phyloP scores from a whole-genome alignment of 805 yeast species.

The Peterozyma xylosa region DNA sequence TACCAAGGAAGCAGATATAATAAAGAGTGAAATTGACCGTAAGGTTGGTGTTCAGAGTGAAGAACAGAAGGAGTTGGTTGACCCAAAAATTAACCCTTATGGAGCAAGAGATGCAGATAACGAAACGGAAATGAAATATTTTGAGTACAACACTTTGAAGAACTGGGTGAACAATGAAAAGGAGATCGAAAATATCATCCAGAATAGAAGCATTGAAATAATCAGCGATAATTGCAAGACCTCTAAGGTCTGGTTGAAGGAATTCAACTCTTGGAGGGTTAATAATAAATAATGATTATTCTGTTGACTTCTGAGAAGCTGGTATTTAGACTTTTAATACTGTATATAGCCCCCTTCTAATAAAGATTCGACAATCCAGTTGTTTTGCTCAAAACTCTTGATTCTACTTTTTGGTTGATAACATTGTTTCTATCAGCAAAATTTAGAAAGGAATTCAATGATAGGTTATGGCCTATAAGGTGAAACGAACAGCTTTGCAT shows the following conservation, averaged over 20 bases:
- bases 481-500: too few relatives aligned
- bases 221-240: slow-evolving; percentile 27
- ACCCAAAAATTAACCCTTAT: slow-evolving; percentile 41
- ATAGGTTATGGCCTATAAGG: too few relatives aligned
- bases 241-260: neutral
- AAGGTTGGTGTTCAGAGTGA: slow-evolving; percentile 11
- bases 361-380: too few relatives aligned
- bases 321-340: neutral
- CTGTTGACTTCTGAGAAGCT: neutral
- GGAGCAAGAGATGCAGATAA: slow-evolving; percentile 31
- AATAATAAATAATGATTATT: neutral
- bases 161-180: slow-evolving; percentile 32
- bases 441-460: too few relatives aligned
- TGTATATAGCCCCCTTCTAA: too few relatives aligned
- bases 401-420: too few relatives aligned
- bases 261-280: neutral
- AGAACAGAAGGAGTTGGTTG: slow-evolving; percentile 15
- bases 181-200: slow-evolving; percentile 32
- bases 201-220: slow-evolving; percentile 24
- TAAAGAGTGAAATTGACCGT: slow-evolving; percentile 21
- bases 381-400: too few relatives aligned
- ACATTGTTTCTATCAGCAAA: too few relatives aligned
- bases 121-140: slow-evolving; percentile 20
- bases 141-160: slow-evolving; percentile 19
- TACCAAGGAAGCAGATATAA: slow-evolving; percentile 19